Evolutionary conservation across 371 early-diverging fungal genomes (phyloP), one percentile per base, ranked within the genome.

Genomic region (Circinella umbellata): DNA sequence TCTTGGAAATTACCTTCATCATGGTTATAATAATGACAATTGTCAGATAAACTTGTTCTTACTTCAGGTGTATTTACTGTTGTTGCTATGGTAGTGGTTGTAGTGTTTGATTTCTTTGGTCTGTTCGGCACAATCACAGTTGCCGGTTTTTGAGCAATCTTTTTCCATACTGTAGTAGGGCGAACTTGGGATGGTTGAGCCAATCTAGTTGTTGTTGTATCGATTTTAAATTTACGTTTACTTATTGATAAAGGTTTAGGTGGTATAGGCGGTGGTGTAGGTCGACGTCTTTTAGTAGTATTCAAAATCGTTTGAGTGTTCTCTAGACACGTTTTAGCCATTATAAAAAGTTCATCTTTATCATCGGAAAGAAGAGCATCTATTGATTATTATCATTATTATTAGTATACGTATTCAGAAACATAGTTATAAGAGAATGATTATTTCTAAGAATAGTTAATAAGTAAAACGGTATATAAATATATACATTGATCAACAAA

Each of bases 401-500:
- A 17, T 13, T 14, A 20, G 39, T 11, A 62, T n/a, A 49, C 48
- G 62, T 15, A 36, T 34, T 27, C 11, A 14, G 27, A 36, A 9
- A 34, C 3, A 9, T 5, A 34, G 34, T 11, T 34, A 59, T 4
- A 11, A 59, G 15, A 14, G 37, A 15, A n/a, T n/a, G n/a, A n/a
- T 57, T 57, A n/a, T 57, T 57, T 10, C 3, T n/a, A n/a, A 34
- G 8, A 57, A 34, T 57, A 61, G 35, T 17, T 17, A 39, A 61
- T 61, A 61, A 61, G 61, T 27, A 27, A 27, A 27, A 27, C 27
- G 27, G 2, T 27, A 27, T 27, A 42, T 42, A 9, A 42, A 42
- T 42, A 42, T 42, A 42, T 78, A 71, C 84, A 72, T 67, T 84
- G 77, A 66, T 84, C 73, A 15, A 72, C 68, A 55, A 82, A 80